A percentile compares a stretch with the other conserved stretches of the same genome.
These are phyloP conservation scores for Microdochium paspali DNA, from an alignment of 2,329 filamentous ascomycete species.

Conservation along the genomic window DNA sequence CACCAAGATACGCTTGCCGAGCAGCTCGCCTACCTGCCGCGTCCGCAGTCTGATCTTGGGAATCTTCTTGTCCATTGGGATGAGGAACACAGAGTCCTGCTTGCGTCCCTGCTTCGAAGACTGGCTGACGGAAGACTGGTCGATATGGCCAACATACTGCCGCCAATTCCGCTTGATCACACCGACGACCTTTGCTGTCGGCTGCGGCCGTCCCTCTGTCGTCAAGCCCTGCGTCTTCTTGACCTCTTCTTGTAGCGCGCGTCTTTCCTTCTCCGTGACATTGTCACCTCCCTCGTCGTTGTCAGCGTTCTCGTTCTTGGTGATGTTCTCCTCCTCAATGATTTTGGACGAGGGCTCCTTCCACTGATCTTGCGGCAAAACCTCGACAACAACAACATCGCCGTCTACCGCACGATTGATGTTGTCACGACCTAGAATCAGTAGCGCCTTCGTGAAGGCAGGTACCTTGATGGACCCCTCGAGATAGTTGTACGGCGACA, in stretches of 20 bases:
- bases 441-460: slow-evolving; percentile 78
- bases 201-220: slow-evolving; percentile 71
- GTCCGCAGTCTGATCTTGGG: slow-evolving; percentile 93
- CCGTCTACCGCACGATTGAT: slow-evolving; percentile 92
- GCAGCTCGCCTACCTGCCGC: slow-evolving; percentile 75
- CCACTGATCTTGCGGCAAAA: slow-evolving; percentile 92
- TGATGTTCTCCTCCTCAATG: slow-evolving; percentile 85
- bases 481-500: slow-evolving; percentile 96
- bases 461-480: slow-evolving; percentile 87
- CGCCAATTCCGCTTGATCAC: slow-evolving; percentile 95
- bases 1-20: slow-evolving; percentile 86
- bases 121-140: slow-evolving; percentile 72
- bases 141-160: slow-evolving; percentile 94
- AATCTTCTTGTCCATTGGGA: slow-evolving; percentile 97
- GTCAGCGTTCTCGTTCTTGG: slow-evolving; percentile 89
- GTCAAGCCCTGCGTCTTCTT: slow-evolving; percentile 72
- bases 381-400: slow-evolving; percentile 86
- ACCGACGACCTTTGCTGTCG: slow-evolving; percentile 86
- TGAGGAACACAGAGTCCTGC: slow-evolving; percentile 87
- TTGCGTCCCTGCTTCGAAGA: slow-evolving; percentile 67
- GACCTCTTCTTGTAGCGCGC: slow-evolving; percentile 83
- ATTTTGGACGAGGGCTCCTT: slow-evolving; percentile 93
- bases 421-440: slow-evolving; percentile 87
- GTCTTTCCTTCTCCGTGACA: slow-evolving; percentile 81
- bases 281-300: slow-evolving; percentile 65